Evolutionary conservation across 2,329 filamentous ascomycete genomes (phyloP).

Genomic region (Fusarium sp.): DNA sequence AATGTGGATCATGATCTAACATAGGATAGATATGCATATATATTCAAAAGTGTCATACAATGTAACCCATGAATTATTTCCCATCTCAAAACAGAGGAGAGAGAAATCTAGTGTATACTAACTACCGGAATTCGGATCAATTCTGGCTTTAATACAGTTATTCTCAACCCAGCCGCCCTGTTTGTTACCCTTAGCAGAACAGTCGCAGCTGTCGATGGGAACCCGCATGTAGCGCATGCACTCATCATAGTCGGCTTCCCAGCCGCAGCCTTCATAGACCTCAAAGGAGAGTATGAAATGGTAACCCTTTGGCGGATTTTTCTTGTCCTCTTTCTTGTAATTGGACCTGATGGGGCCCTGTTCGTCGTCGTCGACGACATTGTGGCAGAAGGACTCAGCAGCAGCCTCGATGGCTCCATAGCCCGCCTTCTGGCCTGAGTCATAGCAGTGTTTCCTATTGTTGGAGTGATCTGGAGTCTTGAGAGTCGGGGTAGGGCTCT

Average conservation of each 20-base stretch:
- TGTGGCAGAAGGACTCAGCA: slow-evolving; percentile 25
- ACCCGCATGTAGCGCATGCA: slow-evolving; percentile 41
- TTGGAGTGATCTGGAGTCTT: neutral
- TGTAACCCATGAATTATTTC: no score
- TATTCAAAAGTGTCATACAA: no score
- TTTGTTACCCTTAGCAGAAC: slow-evolving; percentile 31
- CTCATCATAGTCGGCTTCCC: slow-evolving; percentile 21
- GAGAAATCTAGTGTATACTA: neutral
- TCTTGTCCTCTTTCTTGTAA: slow-evolving; percentile 15
- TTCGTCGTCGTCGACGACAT: neutral
- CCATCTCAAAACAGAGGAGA: neutral
- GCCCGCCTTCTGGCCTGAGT: slow-evolving; percentile 10
- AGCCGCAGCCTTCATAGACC: slow-evolving; percentile 30
- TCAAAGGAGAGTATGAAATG: slow-evolving; percentile 19
- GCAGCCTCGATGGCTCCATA: slow-evolving; percentile 6
- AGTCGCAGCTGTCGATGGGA: slow-evolving; percentile 41
- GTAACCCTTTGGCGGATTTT: slow-evolving; percentile 7
- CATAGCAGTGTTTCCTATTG: slow-evolving; percentile 25
- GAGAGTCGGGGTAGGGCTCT: neutral
- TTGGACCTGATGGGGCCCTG: slow-evolving; percentile 11
- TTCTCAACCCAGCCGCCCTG: slow-evolving; percentile 37
- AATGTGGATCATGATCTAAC: no score
- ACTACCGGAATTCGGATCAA: neutral
- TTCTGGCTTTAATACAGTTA: slow-evolving; percentile 12
- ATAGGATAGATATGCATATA: no score